A percentile compares a stretch with the other conserved stretches of the same genome.
phyloP scores from a whole-genome alignment of 2,329 filamentous ascomycete species.

The Chaetomiaceae sp. region DNA sequence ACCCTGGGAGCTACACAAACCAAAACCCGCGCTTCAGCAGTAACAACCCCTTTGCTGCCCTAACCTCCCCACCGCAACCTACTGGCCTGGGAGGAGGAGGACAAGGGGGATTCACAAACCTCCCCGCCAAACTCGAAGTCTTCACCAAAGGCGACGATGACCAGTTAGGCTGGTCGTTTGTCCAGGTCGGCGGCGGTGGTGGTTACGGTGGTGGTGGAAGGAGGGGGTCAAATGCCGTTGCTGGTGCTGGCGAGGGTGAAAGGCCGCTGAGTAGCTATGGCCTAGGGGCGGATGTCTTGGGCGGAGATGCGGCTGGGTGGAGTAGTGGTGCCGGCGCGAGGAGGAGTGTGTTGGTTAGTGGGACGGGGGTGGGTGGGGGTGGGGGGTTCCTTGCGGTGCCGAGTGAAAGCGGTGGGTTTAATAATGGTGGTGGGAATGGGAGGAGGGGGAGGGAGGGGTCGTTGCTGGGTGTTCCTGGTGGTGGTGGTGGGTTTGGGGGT shows the following conservation, averaged over 20 bases:
- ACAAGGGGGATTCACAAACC: conserved; percentile 31
- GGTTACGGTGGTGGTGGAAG: conserved; percentile 32
- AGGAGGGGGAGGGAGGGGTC: conserved; percentile 1
- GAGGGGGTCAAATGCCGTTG: conserved; percentile 31
- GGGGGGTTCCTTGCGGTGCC: conserved; percentile 52
- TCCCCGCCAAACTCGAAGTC: conserved; percentile 54
- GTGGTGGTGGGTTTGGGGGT: conserved; percentile 2
- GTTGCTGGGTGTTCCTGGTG: background rate
- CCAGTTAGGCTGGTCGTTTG: conserved; percentile 53
- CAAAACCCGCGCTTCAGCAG: conserved; percentile 50
- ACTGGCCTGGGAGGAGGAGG: conserved; percentile 27
- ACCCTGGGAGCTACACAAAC: conserved; percentile 7
- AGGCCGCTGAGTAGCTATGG: conserved; percentile 56
- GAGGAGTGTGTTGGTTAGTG: conserved; percentile 51
- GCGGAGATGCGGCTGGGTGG: conserved; percentile 42
- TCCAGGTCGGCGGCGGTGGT: conserved; percentile 41
- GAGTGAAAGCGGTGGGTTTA: conserved; percentile 14
- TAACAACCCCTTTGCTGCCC: conserved; percentile 54
- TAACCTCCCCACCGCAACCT: conserved; percentile 16
- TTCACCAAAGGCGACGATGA: conserved; percentile 58
- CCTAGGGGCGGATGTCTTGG: conserved; percentile 46
- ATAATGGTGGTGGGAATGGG: background rate
- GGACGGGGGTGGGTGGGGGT: conserved; percentile 45
- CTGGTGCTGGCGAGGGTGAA: conserved; percentile 20
- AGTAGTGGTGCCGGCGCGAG: conserved; percentile 46